phyloP scores from a whole-genome alignment of 1,284 basidiomycete genomes.

The Cutaneotrichosporon sp. region DNA sequence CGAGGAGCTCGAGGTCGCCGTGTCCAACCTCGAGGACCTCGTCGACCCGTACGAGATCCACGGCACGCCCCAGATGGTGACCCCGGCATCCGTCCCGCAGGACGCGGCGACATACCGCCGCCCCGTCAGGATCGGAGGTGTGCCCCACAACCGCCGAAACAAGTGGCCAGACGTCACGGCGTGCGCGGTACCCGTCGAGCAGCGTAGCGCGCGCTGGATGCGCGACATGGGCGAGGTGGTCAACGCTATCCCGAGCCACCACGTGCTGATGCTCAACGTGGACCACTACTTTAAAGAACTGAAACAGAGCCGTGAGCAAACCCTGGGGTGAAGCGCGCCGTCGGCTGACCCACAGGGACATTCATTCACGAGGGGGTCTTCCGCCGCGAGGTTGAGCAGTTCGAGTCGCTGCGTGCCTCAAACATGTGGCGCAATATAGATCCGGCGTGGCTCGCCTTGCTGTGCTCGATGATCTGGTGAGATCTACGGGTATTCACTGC shows the following conservation, averaged over 20 bases:
- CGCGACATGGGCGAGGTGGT: slow-evolving; percentile 3
- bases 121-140: not conserved
- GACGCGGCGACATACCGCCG: not conserved
- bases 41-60: slow-evolving; percentile 4
- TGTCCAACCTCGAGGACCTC: not conserved
- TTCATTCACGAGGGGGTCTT: slow-evolving; percentile 3
- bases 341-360: not conserved
- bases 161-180: slow-evolving; percentile 7
- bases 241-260: not conserved
- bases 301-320: not conserved
- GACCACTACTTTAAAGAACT: slow-evolving; percentile 8
- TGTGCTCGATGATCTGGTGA: slow-evolving; percentile 4
- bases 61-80: not conserved
- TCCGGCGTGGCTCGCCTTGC: not conserved
- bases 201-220: not conserved
- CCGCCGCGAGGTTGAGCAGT: slow-evolving; percentile 6
- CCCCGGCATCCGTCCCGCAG: not conserved
- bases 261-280: not conserved
- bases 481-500: not conserved
- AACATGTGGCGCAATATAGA: slow-evolving; percentile 5
- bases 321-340: not conserved
- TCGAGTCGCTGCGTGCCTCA: slow-evolving; percentile 1
- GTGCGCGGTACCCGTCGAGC: not conserved
- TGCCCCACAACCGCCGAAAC: not conserved
- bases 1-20: not conserved